Conservation (phyloP, 139 green algal genomes). For the Zygnema cylindricum region DNA sequence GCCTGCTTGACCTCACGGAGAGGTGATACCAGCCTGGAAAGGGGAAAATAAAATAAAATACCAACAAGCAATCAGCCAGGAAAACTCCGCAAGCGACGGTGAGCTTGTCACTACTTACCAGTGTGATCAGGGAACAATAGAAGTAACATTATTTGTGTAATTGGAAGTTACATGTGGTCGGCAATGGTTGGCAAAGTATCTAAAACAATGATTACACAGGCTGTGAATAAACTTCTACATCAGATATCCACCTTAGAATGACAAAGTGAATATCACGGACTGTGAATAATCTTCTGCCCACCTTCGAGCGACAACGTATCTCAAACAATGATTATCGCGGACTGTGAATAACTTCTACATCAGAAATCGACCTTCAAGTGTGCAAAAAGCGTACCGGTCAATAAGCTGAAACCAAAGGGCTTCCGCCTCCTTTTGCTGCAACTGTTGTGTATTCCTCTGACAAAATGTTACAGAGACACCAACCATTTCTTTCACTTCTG, state of each 20-base stretch:
- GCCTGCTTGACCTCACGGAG: neutral
- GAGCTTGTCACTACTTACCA: too few relatives aligned
- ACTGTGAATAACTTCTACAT: neutral
- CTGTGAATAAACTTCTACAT: neutral
- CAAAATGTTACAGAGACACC: constrained; percentile 23
- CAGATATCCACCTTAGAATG: neutral
- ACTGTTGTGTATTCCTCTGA: constrained; percentile 14
- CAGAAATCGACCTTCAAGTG: neutral
- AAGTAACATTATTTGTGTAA: too few relatives aligned
- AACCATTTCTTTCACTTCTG: constrained; percentile 8
- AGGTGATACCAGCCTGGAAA: neutral
- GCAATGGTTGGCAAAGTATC: too few relatives aligned
- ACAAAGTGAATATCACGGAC: neutral
- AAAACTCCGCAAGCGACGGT: too few relatives aligned
- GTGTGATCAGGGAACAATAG: too few relatives aligned
- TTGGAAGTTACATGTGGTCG: too few relatives aligned
- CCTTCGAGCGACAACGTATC: neutral
- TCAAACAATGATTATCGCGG: neutral
- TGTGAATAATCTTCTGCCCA: neutral
- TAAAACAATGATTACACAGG: neutral
- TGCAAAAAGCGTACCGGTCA: neutral
- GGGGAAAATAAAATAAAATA: too few relatives aligned
- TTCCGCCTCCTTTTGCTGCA: constrained; percentile 12
- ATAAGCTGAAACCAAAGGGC: constrained; percentile 46
- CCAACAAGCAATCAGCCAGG: too few relatives aligned